Evolutionary conservation across 1,139 yeast species (phyloP).

Genomic region (Debaryomyces robertsiae): DNA sequence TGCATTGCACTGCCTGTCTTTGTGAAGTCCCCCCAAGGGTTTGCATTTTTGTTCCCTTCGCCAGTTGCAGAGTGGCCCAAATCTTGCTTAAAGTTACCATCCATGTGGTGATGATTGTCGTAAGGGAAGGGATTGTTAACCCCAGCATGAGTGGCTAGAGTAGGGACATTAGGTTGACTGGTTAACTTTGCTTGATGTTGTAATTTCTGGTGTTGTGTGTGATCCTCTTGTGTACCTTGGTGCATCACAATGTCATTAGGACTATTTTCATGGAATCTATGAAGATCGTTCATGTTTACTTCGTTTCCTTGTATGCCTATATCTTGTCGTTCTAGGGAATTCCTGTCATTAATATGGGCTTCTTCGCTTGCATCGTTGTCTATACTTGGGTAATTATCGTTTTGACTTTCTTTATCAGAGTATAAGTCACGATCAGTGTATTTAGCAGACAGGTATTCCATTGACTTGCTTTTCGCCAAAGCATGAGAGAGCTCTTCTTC

Average conservation of each 20-base stretch:
- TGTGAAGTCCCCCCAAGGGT: slow-evolving; percentile 17
- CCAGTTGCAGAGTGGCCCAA: background rate
- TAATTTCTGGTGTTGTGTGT: background rate
- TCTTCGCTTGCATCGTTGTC: background rate
- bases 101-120: background rate
- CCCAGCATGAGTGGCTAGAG: background rate
- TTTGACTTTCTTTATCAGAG: background rate
- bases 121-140: background rate
- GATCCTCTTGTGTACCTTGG: background rate
- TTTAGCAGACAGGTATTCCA: slow-evolving; percentile 1
- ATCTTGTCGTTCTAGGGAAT: background rate
- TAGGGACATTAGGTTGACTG: background rate
- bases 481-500: slow-evolving; percentile 9
- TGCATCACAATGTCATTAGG: background rate
- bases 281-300: background rate
- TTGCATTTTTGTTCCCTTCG: slow-evolving; percentile 16
- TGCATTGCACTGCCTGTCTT: slow-evolving; percentile 1
- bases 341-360: background rate
- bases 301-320: background rate
- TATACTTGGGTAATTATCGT: background rate
- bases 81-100: background rate
- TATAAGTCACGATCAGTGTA: background rate
- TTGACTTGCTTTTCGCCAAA: slow-evolving; percentile 2
- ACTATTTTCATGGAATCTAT: background rate
- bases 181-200: slow-evolving; percentile 8